Evolutionary conservation across 495 filamentous ascomycete genomes (phyloP).

Genomic region (Aspergillus nidulans): DNA sequence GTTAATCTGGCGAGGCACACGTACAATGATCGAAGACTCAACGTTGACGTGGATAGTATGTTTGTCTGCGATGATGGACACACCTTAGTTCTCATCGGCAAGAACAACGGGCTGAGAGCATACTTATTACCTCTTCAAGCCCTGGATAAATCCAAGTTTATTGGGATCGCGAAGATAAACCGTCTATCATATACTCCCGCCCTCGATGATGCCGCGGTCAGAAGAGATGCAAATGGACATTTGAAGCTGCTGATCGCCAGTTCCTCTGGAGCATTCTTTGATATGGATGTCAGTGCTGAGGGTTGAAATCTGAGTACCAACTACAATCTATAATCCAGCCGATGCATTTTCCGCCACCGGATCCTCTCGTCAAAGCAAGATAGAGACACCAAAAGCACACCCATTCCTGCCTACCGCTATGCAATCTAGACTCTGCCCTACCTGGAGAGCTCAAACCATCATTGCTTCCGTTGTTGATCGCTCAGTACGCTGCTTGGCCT

Average conservation of each 20-base stretch:
- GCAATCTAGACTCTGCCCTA: not conserved
- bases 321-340: not conserved
- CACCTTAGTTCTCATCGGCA: slow-evolving; percentile 10
- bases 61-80: slow-evolving; percentile 13
- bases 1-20: not conserved
- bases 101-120: slow-evolving; percentile 5
- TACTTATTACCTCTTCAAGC: slow-evolving; percentile 11
- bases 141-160: not conserved
- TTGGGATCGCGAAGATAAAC: slow-evolving; percentile 6
- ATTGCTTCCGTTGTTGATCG: not conserved
- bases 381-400: not conserved
- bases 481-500: slow-evolving; percentile 2
- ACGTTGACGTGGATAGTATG: slow-evolving; percentile 4
- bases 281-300: not conserved
- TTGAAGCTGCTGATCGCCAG: slow-evolving; percentile 9
- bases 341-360: not conserved
- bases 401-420: too few species aligned
- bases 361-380: not conserved
- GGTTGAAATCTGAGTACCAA: not conserved
- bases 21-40: not conserved
- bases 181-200: not conserved
- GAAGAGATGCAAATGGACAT: not conserved
- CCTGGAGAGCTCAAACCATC: slow-evolving; percentile 1
- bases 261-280: slow-evolving; percentile 8
- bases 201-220: slow-evolving; percentile 6